Conservation (phyloP, 345 rosid genomes). For the Gossypium stocksii region DNA sequence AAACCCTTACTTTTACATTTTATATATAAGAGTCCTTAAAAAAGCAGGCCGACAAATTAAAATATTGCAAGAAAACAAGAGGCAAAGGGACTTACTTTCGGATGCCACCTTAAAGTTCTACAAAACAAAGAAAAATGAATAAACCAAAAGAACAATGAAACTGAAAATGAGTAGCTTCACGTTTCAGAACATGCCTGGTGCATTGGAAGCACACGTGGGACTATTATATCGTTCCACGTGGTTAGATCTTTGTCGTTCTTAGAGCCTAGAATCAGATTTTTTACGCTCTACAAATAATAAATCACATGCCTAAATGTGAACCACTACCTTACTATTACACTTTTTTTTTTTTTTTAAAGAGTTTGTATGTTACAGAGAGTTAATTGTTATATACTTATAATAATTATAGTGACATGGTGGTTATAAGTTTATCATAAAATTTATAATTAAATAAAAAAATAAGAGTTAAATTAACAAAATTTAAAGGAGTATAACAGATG, state of each 20-base stretch:
- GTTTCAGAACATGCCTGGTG: not conserved
- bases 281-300: no score
- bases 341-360: no score
- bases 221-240: not conserved
- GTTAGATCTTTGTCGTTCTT: not conserved
- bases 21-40: not conserved
- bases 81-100: not conserved
- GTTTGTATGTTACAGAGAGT: no score
- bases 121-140: not conserved
- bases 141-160: not conserved
- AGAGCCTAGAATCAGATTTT: no score
- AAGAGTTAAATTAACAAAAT: no score
- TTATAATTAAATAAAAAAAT: no score
- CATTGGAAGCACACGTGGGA: conserved; percentile 1
- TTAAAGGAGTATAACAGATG: rapidly evolving
- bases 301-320: no score
- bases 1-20: not conserved
- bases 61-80: not conserved
- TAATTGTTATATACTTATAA: no score
- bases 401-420: no score
- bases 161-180: not conserved
- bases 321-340: no score
- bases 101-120: conserved; percentile 1
- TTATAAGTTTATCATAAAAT: no score
- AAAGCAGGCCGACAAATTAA: not conserved